Base-by-base conservation (phyloP, 768 basidiomycete genomes). In the Dentipellis fragilis region DNA sequence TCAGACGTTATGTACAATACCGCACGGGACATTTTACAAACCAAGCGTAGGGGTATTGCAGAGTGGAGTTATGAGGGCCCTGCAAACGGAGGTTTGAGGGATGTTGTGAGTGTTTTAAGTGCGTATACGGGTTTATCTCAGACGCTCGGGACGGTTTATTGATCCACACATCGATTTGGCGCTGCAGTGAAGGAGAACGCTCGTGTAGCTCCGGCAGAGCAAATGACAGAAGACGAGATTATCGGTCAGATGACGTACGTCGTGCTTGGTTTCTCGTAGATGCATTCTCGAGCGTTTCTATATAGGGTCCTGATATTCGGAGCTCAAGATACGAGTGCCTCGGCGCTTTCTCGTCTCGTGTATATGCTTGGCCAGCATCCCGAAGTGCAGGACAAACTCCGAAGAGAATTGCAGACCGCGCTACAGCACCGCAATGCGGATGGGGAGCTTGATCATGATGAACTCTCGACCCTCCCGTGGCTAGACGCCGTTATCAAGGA, bases 211-310 rank as follows among this genome's bases (percentile, higher is more conserved):
- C 65, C 64, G 34, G 53, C 56, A 1, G 72, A 73, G 12, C 61
- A 58, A 17, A 64, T 74, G 47, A 65, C 64, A 1, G 69, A 74
- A 2, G 64, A 63, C 10, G 72, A 74, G 45, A 58, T 73, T 9
- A 54, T 71, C 4, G 73, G 71, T 1, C 72, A 74, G 51, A 71
- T 75, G 57, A 72, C 42, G 54, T 49, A 21, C 48, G 19, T 45
- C 42, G n/a, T 16, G 5, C 19, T 29, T 8, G 10, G n/a, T 34
- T n/a, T 35, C 37, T 5, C 5, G 36, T 7, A 19, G 7, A 17
- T 17, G 17, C 29, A n/a, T 16, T 34, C 50, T 35, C 50, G 23
- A 21, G 17, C 48, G 23, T 49, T 35, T 14, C 48, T 49, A 3
- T 51, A 34, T 17, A 38, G 19, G 3, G 29, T 40, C 23, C 38